Evolutionary conservation across 2,329 filamentous ascomycete genomes (phyloP).

Genomic region (Metarhizium humberi): DNA sequence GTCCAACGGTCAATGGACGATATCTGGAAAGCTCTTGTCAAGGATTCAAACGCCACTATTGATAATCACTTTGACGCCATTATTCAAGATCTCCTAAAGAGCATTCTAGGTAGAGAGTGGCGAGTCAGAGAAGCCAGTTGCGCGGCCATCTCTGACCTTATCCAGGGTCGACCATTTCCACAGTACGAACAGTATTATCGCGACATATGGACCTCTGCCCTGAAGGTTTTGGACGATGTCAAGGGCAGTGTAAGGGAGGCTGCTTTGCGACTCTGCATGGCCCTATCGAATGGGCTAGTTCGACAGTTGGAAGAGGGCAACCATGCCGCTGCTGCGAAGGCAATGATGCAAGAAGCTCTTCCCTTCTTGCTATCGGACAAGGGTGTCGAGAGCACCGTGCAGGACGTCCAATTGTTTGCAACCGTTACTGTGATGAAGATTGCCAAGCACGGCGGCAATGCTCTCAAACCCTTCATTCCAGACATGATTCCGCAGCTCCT

Average conservation of each 20-base stretch:
- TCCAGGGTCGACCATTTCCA: constrained; percentile 67
- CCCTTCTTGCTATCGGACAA: constrained; percentile 86
- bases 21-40: constrained; percentile 94
- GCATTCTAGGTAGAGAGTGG: constrained; percentile 87
- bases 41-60: constrained; percentile 69
- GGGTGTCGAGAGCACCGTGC: constrained; percentile 77
- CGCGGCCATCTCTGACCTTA: constrained; percentile 76
- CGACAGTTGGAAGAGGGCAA: constrained; percentile 76
- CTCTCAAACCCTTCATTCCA: constrained; percentile 71
- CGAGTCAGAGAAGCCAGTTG: constrained; percentile 87
- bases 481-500: constrained; percentile 74
- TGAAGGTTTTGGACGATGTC: constrained; percentile 93
- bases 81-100: constrained; percentile 76
- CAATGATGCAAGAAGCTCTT: constrained; percentile 77
- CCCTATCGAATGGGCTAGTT: constrained; percentile 75
- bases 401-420: constrained; percentile 80
- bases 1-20: constrained; percentile 94
- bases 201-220: constrained; percentile 74
- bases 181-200: constrained; percentile 79
- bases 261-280: constrained; percentile 73
- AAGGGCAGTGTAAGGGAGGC: constrained; percentile 80
- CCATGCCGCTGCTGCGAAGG: constrained; percentile 57
- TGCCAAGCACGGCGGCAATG: constrained; percentile 77
- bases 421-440: constrained; percentile 79
- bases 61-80: constrained; percentile 81